Evolutionary conservation across 345 rosid species (phyloP), one percentile per base, ranked within the genome.

Genomic region (Diplotaxis tenuifolia): DNA sequence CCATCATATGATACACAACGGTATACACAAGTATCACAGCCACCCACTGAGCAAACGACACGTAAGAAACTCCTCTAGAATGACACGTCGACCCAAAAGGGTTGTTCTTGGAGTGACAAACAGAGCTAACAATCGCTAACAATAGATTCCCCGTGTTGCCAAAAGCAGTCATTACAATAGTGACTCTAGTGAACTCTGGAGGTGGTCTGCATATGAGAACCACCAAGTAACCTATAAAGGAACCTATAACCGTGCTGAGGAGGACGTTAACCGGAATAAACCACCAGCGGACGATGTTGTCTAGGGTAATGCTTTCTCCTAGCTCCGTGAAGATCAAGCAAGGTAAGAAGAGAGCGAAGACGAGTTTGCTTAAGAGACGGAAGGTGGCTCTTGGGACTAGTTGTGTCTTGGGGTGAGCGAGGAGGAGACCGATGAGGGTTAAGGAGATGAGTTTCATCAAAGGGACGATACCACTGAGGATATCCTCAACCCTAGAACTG

Each of bases 1-100:
- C 97, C 99, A 90, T 95, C 97, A 89, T 95, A 78, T 92, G 97
- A 83, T 95, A 90, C 65, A 92, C 99, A 67, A 92, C 83, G n/a
- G 97, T 90, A 70, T 95, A 90, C n/a, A 92, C 97, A 68, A 95
- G 93, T 77, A 95, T 92, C 62, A 92, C 96, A 18, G 99, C 87
- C 9, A 95, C 93, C 97, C 96, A 90, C 7, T 86, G 90, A 6
- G 99, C 86, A 36, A 95, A 89, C 4, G 96, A 92, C 5, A 95
- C 99, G 77, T 92, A 95, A 8, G 99, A 86, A 38, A 95, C 92
- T 12, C 97, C 96, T 40, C 54, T 82, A 0, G 96, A 86, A 77
- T 88, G 83, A 60, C 97, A 95, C 67, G 68, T 67, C 5, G 52
- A 64, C 14, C 99, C 99, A 72, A 92, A 92, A 0, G 97, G 93